Percentiles rank a stretch among this genome's conserved stretches.
Evolutionary conservation across 1,284 basidiomycete genomes (phyloP).

Genomic region (Cerrena zonata): DNA sequence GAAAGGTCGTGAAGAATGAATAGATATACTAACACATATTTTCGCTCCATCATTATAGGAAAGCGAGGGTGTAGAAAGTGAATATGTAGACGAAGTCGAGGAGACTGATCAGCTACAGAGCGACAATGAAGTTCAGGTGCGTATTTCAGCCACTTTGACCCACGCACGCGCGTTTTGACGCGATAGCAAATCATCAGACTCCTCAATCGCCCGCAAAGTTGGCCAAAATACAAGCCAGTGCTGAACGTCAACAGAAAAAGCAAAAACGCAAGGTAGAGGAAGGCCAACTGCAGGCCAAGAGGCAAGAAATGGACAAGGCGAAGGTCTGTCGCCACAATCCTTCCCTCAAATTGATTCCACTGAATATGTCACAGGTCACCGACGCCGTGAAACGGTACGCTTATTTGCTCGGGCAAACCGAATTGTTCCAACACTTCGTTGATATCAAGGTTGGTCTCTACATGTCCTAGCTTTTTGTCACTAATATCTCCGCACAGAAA

Average conservation of each 20-base stretch:
- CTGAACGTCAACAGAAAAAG: conserved; percentile 46
- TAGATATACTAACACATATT: conserved; percentile 28
- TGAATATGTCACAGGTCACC: conserved; percentile 52
- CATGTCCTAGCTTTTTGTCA: too few species aligned
- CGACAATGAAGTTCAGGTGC: conserved; percentile 46
- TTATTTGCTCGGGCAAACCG: conserved; percentile 90
- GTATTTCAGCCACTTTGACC: conserved; percentile 13
- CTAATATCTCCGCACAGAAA: conserved; percentile 42
- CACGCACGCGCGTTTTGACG: conserved; percentile 9
- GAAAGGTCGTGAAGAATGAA: conserved; percentile 57
- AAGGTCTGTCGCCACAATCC: conserved; percentile 44
- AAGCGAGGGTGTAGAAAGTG: conserved; percentile 67
- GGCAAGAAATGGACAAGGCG: conserved; percentile 78
- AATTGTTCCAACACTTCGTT: conserved; percentile 93
- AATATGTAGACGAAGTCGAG: conserved; percentile 44
- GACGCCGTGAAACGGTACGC: conserved; percentile 94
- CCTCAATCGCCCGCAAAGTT: conserved; percentile 35
- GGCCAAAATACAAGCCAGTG: conserved; percentile 33
- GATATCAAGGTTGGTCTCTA: conserved; percentile 84
- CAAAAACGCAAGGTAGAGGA: conserved; percentile 67
- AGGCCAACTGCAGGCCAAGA: conserved; percentile 57
- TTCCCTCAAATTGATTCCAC: background rate
- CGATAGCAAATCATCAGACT: conserved; percentile 18
- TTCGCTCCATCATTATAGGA: conserved; percentile 39
- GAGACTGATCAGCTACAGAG: conserved; percentile 55